These are phyloP conservation scores for Pythium dissotocum DNA, from an alignment of 352 stramenopile species.

Conservation along the genomic window DNA sequence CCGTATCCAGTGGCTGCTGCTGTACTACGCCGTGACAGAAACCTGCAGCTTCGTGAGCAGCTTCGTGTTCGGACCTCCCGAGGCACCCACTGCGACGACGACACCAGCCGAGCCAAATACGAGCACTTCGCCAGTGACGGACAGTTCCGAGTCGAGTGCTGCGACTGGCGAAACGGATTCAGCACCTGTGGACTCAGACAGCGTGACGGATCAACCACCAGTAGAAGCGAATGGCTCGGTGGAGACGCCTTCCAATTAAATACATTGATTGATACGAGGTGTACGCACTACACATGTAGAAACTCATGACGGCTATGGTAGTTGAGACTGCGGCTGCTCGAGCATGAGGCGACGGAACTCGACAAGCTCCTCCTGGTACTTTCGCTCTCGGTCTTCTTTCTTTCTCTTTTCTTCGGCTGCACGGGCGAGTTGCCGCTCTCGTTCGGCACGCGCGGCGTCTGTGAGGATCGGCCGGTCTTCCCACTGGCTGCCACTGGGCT, in stretches of 20 bases:
- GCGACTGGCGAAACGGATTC: not conserved
- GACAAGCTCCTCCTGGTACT: slow-evolving; percentile 58
- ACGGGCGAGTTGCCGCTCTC: slow-evolving; percentile 31
- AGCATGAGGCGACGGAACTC: slow-evolving; percentile 39
- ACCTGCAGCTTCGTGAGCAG: slow-evolving; percentile 38
- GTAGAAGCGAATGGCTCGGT: not conserved
- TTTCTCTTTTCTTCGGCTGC: slow-evolving; percentile 24
- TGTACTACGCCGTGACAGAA: slow-evolving; percentile 62
- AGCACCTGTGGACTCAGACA: not conserved
- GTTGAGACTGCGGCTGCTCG: slow-evolving; percentile 4
- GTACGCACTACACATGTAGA: not conserved
- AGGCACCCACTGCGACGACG: not conserved
- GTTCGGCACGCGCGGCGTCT: slow-evolving; percentile 36
- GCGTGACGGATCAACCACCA: not conserved
- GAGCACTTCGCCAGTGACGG: not conserved
- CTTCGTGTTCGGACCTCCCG: slow-evolving; percentile 42
- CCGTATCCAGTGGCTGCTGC: slow-evolving; percentile 64
- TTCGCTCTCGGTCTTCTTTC: slow-evolving; percentile 47
- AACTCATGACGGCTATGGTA: not conserved
- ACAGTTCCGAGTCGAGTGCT: not conserved
- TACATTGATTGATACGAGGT: not conserved
- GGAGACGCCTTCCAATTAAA: not conserved
- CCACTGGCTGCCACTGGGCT: slow-evolving; percentile 29
- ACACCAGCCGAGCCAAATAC: not conserved
- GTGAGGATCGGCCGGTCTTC: slow-evolving; percentile 58